These are phyloP conservation scores for Debaryomyces subglobosus DNA, from an alignment of 1,139 yeast genomes.

Conservation along the genomic window DNA sequence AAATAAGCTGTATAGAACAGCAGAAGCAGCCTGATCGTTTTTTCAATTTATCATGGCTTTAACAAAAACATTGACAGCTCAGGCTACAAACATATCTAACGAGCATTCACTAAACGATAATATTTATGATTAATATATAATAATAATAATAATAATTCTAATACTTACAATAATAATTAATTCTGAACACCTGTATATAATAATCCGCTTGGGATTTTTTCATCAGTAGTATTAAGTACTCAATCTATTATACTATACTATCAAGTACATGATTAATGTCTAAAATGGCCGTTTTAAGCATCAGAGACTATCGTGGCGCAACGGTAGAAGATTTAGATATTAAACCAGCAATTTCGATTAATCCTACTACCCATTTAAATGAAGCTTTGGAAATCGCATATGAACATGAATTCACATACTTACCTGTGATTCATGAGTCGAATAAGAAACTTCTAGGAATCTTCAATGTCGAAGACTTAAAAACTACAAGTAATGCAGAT, in stretches of 20 bases:
- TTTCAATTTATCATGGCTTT: neutral
- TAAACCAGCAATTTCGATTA: constrained; percentile 61
- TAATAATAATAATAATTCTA: neutral
- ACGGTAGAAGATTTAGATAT: constrained; percentile 66
- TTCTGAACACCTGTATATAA: neutral
- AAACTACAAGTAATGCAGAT: constrained; percentile 24
- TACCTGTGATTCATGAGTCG: constrained; percentile 58
- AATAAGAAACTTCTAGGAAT: constrained; percentile 58
- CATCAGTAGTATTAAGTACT: neutral
- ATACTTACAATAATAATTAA: neutral
- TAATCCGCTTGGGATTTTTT: neutral
- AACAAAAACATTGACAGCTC: too few species aligned
- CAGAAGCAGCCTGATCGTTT: constrained; percentile 47
- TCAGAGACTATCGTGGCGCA: constrained; percentile 52
- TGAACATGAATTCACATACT: constrained; percentile 58
- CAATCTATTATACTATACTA: neutral
- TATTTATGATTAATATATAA: neutral
- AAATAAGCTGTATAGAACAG: constrained; percentile 36
- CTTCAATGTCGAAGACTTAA: constrained; percentile 53
- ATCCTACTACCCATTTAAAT: constrained; percentile 52
- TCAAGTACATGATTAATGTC: constrained; percentile 6
- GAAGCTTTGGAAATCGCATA: constrained; percentile 54
- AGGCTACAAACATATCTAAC: neutral
- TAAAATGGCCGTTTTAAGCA: constrained; percentile 27
- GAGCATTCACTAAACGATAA: neutral